Percentiles rank a stretch among this genome's conserved stretches.
Evolutionary conservation across 768 basidiomycete species (phyloP).

Genomic region (Nevesoporus exiguus): DNA sequence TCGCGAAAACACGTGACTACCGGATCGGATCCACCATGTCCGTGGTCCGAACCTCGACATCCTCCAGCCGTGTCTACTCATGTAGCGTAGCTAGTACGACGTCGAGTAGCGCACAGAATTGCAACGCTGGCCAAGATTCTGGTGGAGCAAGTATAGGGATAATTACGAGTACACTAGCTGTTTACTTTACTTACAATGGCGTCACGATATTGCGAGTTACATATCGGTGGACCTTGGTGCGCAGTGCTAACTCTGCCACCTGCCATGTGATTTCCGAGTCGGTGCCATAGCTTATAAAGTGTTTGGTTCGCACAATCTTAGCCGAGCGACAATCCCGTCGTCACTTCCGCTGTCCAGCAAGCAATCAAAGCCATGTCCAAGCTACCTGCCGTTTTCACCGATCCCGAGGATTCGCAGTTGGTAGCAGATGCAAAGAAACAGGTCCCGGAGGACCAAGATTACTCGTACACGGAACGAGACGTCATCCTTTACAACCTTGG

Average conservation of each 20-base stretch:
- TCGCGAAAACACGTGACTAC: background rate
- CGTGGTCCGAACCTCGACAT: no score
- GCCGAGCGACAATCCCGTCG: background rate
- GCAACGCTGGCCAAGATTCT: no score
- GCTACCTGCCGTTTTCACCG: conserved; percentile 55
- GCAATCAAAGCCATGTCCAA: conserved; percentile 27
- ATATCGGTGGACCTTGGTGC: no score
- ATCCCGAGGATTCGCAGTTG: conserved; percentile 78
- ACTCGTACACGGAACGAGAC: conserved; percentile 82
- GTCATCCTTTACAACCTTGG: conserved; percentile 95
- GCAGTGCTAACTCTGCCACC: no score
- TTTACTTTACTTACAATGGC: no score
- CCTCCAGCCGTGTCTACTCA: no score
- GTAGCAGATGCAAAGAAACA: conserved; percentile 79
- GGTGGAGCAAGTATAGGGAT: no score
- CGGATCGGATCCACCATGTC: background rate
- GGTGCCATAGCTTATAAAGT: background rate
- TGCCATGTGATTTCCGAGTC: no score
- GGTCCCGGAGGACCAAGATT: conserved; percentile 52
- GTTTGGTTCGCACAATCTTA: background rate
- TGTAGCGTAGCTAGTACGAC: no score
- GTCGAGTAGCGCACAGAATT: no score
- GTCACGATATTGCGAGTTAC: no score
- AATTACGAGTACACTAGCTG: no score
- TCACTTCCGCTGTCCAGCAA: background rate